phyloP scores from a whole-genome alignment of 192 early-diverging fungal genomes.

The Coemansia sp. region DNA sequence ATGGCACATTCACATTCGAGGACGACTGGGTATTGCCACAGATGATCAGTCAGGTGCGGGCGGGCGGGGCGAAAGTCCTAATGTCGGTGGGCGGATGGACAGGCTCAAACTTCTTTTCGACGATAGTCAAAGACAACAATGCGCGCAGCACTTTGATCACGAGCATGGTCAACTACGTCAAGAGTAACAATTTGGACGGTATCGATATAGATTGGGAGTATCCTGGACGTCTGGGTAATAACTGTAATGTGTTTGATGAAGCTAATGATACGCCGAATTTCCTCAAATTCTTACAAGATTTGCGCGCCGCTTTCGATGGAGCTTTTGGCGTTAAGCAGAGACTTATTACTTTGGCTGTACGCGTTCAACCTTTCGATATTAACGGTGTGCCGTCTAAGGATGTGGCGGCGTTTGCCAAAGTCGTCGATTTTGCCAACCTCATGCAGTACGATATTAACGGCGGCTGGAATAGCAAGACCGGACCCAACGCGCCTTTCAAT shows the following conservation, averaged over 20 bases:
- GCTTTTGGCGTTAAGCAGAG: slow-evolving; percentile 46
- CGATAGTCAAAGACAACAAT: slow-evolving; percentile 53
- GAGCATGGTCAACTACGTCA: slow-evolving; percentile 62
- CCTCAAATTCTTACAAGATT: slow-evolving; percentile 61
- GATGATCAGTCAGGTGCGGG: slow-evolving; percentile 42
- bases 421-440: slow-evolving; percentile 69
- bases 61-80: slow-evolving; percentile 60
- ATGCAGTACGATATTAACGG: slow-evolving; percentile 73
- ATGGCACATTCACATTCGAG: slow-evolving; percentile 46
- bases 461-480: slow-evolving; percentile 60
- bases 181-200: slow-evolving; percentile 60
- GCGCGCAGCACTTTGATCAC: slow-evolving; percentile 60
- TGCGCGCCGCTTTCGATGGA: slow-evolving; percentile 45
- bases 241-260: slow-evolving; percentile 51
- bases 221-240: slow-evolving; percentile 57
- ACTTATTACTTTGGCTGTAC: slow-evolving; percentile 69
- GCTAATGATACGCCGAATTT: slow-evolving; percentile 71
- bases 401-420: slow-evolving; percentile 64
- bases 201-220: slow-evolving; percentile 81
- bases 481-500: slow-evolving; percentile 66
- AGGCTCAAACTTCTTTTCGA: slow-evolving; percentile 68
- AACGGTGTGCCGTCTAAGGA: slow-evolving; percentile 56
- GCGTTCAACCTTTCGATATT: slow-evolving; percentile 65
- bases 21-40: slow-evolving; percentile 44
- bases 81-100: slow-evolving; percentile 75